Conservation (phyloP, 1,284 basidiomycete genomes). For the Calocybe gambosa region DNA sequence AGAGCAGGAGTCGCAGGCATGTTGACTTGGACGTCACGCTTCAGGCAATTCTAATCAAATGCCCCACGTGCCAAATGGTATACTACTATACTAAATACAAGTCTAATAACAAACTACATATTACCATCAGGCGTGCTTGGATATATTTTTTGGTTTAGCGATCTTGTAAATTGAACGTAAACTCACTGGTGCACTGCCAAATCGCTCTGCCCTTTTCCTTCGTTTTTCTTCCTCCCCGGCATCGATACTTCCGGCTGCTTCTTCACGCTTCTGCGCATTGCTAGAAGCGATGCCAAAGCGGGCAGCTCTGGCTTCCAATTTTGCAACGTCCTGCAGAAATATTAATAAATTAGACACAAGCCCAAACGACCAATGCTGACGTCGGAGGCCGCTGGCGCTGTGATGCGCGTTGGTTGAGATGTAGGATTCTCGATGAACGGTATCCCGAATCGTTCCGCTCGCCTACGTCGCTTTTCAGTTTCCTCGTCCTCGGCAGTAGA, state of each 20-base stretch:
- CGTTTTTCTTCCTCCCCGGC: conserved; percentile 52
- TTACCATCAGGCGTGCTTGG: not conserved
- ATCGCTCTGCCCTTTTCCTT: conserved; percentile 58
- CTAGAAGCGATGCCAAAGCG: conserved; percentile 39
- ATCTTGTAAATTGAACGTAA: no score
- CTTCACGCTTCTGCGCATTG: conserved; percentile 34
- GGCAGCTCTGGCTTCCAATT: conserved; percentile 41
- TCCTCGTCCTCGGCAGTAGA: conserved; percentile 23
- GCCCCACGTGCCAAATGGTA: conserved; percentile 6
- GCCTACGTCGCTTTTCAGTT: conserved; percentile 51
- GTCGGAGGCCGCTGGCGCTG: not conserved
- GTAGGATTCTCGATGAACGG: conserved; percentile 44
- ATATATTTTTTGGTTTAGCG: no score
- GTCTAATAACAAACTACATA: no score
- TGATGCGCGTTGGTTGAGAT: conserved; percentile 15
- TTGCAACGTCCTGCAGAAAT: conserved; percentile 37
- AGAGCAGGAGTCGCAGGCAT: conserved; percentile 17
- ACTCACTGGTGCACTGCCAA: conserved; percentile 28
- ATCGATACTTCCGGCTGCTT: conserved; percentile 40
- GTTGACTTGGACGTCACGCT: conserved; percentile 4
- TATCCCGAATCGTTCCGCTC: conserved; percentile 67
- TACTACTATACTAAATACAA: no score
- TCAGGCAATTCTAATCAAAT: conserved; percentile 5
- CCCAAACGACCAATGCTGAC: not conserved
- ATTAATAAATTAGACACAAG: not conserved